Conservation (phyloP, 768 basidiomycete species). For the Epithele typhae region DNA sequence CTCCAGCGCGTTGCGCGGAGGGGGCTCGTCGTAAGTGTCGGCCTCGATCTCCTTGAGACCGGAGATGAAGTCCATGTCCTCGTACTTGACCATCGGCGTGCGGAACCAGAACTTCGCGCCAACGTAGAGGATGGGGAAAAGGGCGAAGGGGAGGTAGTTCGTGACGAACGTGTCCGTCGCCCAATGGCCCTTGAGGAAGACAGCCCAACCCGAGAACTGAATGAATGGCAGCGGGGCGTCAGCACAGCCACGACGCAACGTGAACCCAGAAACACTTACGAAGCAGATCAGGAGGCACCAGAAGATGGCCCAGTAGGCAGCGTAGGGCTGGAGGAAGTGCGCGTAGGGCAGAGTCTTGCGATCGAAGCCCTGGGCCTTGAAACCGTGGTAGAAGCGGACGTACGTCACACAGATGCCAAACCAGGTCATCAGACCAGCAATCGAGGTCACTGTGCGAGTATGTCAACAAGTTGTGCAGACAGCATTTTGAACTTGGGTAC, state of each 20-base stretch:
- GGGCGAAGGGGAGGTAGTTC: conserved; percentile 64
- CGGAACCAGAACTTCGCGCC: conserved; percentile 52
- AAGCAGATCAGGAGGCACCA: conserved; percentile 47
- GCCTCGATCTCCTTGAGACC: conserved; percentile 39
- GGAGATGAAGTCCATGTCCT: conserved; percentile 83
- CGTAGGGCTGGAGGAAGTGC: conserved; percentile 65
- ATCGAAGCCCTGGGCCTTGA: conserved; percentile 76
- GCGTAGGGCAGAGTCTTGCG: conserved; percentile 67
- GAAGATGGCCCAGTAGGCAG: conserved; percentile 50
- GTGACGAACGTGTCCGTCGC: conserved; percentile 68
- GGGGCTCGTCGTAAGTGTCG: conserved; percentile 54
- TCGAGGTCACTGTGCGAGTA: conserved; percentile 26
- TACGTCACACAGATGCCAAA: conserved; percentile 44
- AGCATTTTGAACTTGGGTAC: not conserved
- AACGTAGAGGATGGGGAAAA: conserved; percentile 75
- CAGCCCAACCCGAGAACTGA: conserved; percentile 45
- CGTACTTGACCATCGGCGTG: conserved; percentile 38
- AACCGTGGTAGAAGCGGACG: conserved; percentile 77
- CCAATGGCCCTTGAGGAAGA: conserved; percentile 56
- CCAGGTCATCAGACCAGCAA: conserved; percentile 46
- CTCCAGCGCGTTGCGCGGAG: conserved; percentile 63
- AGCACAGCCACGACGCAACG: conserved; percentile 25
- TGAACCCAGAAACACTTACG: conserved; percentile 39
- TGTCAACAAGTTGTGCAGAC: not conserved
- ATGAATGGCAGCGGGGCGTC: conserved; percentile 16